Conservation (phyloP, 2,329 filamentous ascomycete genomes). For the Fusarium verticillioides region DNA sequence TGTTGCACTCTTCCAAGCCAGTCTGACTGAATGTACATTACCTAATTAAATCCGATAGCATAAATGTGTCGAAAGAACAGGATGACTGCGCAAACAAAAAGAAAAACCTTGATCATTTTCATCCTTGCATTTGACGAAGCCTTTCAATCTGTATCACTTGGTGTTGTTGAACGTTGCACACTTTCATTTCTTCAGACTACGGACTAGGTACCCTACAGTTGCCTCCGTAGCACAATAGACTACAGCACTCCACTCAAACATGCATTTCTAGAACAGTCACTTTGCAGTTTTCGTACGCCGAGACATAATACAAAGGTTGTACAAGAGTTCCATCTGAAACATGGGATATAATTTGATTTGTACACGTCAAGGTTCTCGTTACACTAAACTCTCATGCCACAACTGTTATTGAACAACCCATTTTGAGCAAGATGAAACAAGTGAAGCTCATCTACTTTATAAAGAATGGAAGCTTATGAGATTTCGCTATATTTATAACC, state of each 20-base stretch:
- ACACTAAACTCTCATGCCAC: not conserved
- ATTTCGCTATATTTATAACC: not conserved
- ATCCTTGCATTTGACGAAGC: not conserved
- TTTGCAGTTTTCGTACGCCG: not conserved
- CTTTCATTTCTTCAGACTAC: not conserved
- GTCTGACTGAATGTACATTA: not conserved
- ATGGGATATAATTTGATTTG: not conserved
- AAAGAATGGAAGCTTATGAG: too few species aligned
- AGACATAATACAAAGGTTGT: not conserved
- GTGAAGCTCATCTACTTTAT: not conserved
- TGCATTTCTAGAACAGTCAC: not conserved
- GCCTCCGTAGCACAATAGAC: not conserved
- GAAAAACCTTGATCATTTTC: not conserved
- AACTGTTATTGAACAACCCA: fast-evolving
- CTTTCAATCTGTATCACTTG: not conserved
- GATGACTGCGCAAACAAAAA: not conserved
- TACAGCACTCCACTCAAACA: not conserved
- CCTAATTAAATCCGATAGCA: not conserved
- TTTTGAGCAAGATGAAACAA: fast-evolving
- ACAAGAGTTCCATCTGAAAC: not conserved
- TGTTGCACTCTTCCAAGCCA: not conserved
- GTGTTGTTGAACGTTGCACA: not conserved
- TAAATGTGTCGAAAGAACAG: not conserved
- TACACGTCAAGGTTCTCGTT: not conserved
- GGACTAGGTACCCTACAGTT: not conserved